phyloP scores from a whole-genome alignment of 1,284 basidiomycete species.

The Leucoagaricus sp. region DNA sequence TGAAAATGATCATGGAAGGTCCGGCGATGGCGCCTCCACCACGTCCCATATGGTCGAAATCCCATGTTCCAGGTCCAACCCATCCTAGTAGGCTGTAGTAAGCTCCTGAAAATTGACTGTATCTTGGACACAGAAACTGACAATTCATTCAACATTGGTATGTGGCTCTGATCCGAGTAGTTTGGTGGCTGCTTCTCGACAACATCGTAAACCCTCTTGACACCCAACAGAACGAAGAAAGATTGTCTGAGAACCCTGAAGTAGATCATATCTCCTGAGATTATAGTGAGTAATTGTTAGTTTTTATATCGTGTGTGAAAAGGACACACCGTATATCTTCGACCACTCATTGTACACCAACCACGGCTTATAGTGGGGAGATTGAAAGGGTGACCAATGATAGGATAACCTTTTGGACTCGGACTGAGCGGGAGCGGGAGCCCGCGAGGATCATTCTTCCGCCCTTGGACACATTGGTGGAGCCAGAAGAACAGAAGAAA shows the following conservation, averaged over 20 bases:
- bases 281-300: background rate
- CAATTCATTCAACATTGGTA: constrained; percentile 34
- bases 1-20: constrained; percentile 17
- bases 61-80: constrained; percentile 13
- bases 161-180: constrained; percentile 45
- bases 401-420: constrained; percentile 25
- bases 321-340: constrained; percentile 21
- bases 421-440: constrained; percentile 17
- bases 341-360: constrained; percentile 21
- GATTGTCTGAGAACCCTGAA: constrained; percentile 43
- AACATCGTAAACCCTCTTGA: constrained; percentile 41
- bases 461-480: no score
- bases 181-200: constrained; percentile 47
- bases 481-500: background rate
- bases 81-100: constrained; percentile 10
- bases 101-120: background rate
- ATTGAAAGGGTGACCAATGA: constrained; percentile 25
- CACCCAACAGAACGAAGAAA: constrained; percentile 44
- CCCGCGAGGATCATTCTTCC: background rate
- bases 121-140: background rate
- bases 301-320: no score
- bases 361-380: constrained; percentile 23
- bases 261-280: constrained; percentile 40
- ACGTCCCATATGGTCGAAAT: constrained; percentile 14
- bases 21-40: constrained; percentile 17